Percentiles rank a stretch among this genome's conserved stretches.
These are phyloP conservation scores for Suhomyces xylopsoci DNA, from an alignment of 805 yeast genomes.

Conservation along the genomic window DNA sequence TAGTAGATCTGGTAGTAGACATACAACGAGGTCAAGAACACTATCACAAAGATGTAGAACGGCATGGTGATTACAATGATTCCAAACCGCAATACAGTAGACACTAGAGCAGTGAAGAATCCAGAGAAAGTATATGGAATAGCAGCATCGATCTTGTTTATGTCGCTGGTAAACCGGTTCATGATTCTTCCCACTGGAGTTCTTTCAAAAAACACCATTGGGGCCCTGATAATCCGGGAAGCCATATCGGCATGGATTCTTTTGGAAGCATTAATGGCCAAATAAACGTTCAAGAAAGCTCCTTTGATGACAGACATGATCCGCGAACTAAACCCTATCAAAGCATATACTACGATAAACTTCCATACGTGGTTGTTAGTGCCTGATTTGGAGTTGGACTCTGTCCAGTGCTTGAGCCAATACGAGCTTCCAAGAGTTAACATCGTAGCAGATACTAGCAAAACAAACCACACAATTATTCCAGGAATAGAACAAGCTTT, in stretches of 20 bases:
- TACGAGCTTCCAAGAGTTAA: conserved; percentile 18
- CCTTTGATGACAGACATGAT: conserved; percentile 18
- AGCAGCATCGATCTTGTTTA: conserved; percentile 21
- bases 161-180: conserved; percentile 28
- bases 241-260: conserved; percentile 27
- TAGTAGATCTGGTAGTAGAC: conserved; percentile 22
- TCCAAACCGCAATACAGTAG: conserved; percentile 18
- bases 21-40: conserved; percentile 18
- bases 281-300: conserved; percentile 17
- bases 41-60: conserved; percentile 18
- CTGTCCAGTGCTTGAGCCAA: conserved; percentile 26
- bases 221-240: conserved; percentile 22
- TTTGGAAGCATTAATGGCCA: conserved; percentile 20
- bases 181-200: conserved; percentile 29
- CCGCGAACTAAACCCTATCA: conserved; percentile 12
- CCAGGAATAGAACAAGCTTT: conserved; percentile 42
- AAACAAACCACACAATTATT: conserved; percentile 37
- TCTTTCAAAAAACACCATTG: conserved; percentile 30
- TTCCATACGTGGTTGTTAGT: conserved; percentile 16
- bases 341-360: conserved; percentile 18
- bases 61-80: conserved; percentile 26
- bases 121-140: conserved; percentile 19
- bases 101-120: conserved; percentile 14
- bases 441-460: conserved; percentile 17
- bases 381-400: conserved; percentile 16